Percentiles rank a stretch among this genome's conserved stretches.
Conservation (phyloP, 345 rosid species). For the Aethionema arabicum region DNA sequence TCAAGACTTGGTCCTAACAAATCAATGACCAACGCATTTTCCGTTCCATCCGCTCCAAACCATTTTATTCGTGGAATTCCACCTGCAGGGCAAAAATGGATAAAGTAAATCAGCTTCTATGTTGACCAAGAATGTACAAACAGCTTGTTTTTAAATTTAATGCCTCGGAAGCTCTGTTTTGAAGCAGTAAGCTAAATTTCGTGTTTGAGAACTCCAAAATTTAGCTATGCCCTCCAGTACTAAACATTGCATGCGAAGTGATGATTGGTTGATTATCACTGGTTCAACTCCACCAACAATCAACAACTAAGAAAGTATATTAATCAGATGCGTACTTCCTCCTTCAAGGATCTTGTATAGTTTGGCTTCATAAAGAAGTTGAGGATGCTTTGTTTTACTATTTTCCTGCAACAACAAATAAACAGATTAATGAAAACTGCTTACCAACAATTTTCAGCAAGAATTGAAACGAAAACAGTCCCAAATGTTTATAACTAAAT, state of each 20-base stretch:
- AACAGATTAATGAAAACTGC: not conserved
- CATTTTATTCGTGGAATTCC: constrained; percentile 81
- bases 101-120: constrained; percentile 2
- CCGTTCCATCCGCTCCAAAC: constrained; percentile 84
- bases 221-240: not conserved
- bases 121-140: not conserved
- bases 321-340: constrained; percentile 57
- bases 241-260: not conserved
- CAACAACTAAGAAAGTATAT: not conserved
- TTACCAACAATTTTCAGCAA: constrained; percentile 12
- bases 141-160: not conserved
- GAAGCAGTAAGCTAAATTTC: not conserved
- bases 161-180: not conserved
- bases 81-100: constrained; percentile 41
- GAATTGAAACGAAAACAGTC: not conserved
- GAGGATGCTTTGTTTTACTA: constrained; percentile 80
- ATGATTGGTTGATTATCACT: not conserved
- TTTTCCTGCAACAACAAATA: constrained; percentile 55
- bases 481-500: no score
- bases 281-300: not conserved
- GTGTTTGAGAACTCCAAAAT: not conserved
- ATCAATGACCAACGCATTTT: constrained; percentile 76
- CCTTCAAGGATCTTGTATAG: constrained; percentile 78
- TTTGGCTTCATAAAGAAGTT: constrained; percentile 85
- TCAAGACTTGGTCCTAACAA: constrained; percentile 95